A percentile compares a stretch with the other conserved stretches of the same genome.
phyloP scores from a whole-genome alignment of 495 filamentous ascomycete species.

The Trichocladium antarcticum region DNA sequence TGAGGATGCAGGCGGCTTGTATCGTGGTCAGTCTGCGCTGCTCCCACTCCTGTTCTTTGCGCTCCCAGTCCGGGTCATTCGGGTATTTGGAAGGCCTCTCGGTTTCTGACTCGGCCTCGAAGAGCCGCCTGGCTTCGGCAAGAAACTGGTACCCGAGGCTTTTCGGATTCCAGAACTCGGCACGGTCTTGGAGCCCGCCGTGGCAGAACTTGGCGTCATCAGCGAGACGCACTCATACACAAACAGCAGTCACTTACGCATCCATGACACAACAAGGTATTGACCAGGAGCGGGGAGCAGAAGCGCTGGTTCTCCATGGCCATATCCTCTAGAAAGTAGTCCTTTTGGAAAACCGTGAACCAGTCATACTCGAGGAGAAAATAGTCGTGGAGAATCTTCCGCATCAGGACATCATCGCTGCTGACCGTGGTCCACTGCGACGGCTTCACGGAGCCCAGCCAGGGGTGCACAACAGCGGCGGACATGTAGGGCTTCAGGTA shows the following conservation, averaged over 20 bases:
- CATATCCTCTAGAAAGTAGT: conserved; percentile 32
- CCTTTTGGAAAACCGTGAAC: conserved; percentile 29
- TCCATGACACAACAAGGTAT: conserved; percentile 27
- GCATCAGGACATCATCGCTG: conserved; percentile 25
- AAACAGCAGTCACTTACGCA: conserved; percentile 24
- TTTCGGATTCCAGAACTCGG: conserved; percentile 30
- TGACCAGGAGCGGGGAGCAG: conserved; percentile 31
- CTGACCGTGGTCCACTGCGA: conserved; percentile 31
- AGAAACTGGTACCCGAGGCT: conserved; percentile 30
- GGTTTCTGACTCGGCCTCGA: conserved; percentile 24
- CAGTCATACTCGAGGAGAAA: conserved; percentile 31
- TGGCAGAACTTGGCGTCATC: conserved; percentile 19
- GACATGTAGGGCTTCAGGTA: conserved; percentile 31
- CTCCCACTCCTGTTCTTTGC: conserved; percentile 17
- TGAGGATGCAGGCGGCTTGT: conserved; percentile 26
- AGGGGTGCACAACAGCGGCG: conserved; percentile 24
- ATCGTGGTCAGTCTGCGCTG: conserved; percentile 24
- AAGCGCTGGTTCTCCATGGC: conserved; percentile 20
- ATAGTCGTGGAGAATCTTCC: conserved; percentile 27
- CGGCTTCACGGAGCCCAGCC: conserved; percentile 21
- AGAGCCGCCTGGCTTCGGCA: conserved; percentile 31
- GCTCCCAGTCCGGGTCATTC: conserved; percentile 15
- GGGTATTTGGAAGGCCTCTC: conserved; percentile 8
- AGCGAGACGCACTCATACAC: neutral
- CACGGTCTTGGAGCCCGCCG: conserved; percentile 20